Evolutionary conservation across 75 land plant genomes (phyloP), one percentile per base, ranked within the genome.

Genomic region (Azolla pinnata): DNA sequence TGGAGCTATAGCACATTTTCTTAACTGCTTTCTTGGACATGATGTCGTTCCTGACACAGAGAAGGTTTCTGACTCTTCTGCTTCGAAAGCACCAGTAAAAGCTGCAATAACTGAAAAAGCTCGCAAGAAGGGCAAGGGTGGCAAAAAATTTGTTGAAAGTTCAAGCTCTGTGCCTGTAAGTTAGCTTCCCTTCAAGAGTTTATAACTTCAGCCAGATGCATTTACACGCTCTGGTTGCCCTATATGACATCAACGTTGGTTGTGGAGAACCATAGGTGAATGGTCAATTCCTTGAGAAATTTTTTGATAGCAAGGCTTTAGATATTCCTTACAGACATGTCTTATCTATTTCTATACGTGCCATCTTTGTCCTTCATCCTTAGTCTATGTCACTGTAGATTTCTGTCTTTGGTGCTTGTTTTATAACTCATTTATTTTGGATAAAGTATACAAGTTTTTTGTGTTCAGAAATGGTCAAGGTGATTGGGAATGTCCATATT

Each of bases 21-120:
- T 93, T 18, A 88, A 93, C 52, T 93, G 98, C 66, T 76, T 83
- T 33, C 51, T 83, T 57, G 96, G 98, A 32, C 48, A 65, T 26
- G 68, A 74, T 49, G 67, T 44, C 21, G n/a, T 18, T 34, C 31
- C 42, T 2, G 17, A 32, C 26, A 1, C 14, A 31, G 65, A 63
- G 33, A 52, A 52, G 54, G 24, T 14, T 25, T 3, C 29, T 24
- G 54, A 52, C 1, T 2, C 2, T 3, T 25, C 54, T 26, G 2
- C 25, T 14, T 25, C 54, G 1, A 18, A 52, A 52, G 5, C 54
- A 3, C 14, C 26, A 25, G 54, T 14, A 23, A 52, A 52, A 24
- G 26, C 28, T 24, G 54, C 23, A 46, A 46, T 18, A 2, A 18
- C 49, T 46, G 49, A 61, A 4, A 61, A 48, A 20, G 31, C 49